phyloP scores from a whole-genome alignment of 1,284 basidiomycete genomes.

The Vanrija humicola region DNA sequence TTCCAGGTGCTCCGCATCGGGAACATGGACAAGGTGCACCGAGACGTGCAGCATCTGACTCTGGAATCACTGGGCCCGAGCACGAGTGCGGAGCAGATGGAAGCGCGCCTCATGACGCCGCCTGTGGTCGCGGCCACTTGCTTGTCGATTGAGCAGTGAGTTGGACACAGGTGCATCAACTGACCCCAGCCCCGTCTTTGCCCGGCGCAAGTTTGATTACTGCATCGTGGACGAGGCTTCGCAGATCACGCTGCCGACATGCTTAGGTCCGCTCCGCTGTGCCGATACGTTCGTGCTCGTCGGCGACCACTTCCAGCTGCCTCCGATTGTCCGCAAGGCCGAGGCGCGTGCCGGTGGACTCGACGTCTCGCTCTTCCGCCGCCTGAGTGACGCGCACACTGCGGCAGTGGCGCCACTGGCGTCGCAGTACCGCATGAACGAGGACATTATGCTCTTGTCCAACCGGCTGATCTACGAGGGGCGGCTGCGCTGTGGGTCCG shows the following conservation, averaged over 20 bases:
- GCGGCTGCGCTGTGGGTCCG: conserved; percentile 72
- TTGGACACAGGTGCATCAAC: conserved; percentile 15
- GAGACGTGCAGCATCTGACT: conserved; percentile 67
- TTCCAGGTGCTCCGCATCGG: conserved; percentile 80
- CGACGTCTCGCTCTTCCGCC: conserved; percentile 83
- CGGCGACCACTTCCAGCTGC: conserved; percentile 94
- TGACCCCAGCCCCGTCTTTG: conserved; percentile 68
- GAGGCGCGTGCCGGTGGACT: conserved; percentile 78
- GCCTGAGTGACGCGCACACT: conserved; percentile 80
- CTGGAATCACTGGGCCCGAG: conserved; percentile 58
- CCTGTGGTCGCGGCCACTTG: conserved; percentile 95
- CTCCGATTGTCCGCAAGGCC: conserved; percentile 79
- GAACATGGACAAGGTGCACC: conserved; percentile 87
- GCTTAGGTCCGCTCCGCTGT: conserved; percentile 84
- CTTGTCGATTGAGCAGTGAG: conserved; percentile 86
- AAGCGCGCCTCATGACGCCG: conserved; percentile 73
- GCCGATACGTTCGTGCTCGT: conserved; percentile 90
- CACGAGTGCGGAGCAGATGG: conserved; percentile 68
- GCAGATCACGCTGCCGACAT: conserved; percentile 94
- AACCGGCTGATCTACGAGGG: conserved; percentile 84
- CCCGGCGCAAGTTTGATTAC: conserved; percentile 82
- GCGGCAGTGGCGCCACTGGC: conserved; percentile 75
- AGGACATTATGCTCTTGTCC: conserved; percentile 89
- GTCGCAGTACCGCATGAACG: conserved; percentile 94
- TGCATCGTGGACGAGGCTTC: conserved; percentile 99